Base-by-base conservation (phyloP, 176 grass and related monocot genomes). In the Paspalum vaginatum region DNA sequence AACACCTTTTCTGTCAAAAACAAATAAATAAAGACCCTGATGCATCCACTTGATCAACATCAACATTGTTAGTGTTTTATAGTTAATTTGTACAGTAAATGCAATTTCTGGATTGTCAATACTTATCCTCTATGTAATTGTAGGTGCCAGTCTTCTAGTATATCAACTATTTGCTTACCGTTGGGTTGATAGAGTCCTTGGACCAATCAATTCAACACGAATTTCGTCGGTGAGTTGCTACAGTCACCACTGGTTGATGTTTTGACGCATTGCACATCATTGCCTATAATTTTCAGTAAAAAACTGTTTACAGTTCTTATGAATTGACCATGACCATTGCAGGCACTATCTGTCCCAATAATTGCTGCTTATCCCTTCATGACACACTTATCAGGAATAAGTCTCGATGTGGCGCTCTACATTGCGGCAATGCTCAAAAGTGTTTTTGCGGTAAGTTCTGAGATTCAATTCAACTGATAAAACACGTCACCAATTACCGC, bases 141-240 rank as follows among this genome's bases (percentile, higher is more conserved):
- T 53, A 98, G 95, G 95, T 60, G 68, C 20, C 37, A 60, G 70
- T 81, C 85, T 98, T 80, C 81, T 98, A 64, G 54, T 89, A 27
- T 98, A 87, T 71, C 95, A 98, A 74, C 72, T 98, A 25, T 79
- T 95, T 54, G 41, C 91, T 68, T 98, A 95, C 50, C 86, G 84
- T 62, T 70, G 53, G 73, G 41, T 95, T 4, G 44, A 87, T 65
- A 93, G 84, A 72, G 6, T 76, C 0, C 68, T 83, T 27, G 90
- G 95, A 59, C 78, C 95, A 24, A 39, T 95, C 55, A 72, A 63
- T 38, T 89, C 90, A 87, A 25, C 79, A 18, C 92, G 88, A 11
- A 6, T 89, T 57, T 86, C 90, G 1, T 68, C 95, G 3, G 92
- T 98, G 79, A 85, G 87, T 66, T 24, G 61, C 40, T 40, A 56